Evolutionary conservation across 495 filamentous ascomycete genomes (phyloP).

Genomic region (Penicillium roqueforti): DNA sequence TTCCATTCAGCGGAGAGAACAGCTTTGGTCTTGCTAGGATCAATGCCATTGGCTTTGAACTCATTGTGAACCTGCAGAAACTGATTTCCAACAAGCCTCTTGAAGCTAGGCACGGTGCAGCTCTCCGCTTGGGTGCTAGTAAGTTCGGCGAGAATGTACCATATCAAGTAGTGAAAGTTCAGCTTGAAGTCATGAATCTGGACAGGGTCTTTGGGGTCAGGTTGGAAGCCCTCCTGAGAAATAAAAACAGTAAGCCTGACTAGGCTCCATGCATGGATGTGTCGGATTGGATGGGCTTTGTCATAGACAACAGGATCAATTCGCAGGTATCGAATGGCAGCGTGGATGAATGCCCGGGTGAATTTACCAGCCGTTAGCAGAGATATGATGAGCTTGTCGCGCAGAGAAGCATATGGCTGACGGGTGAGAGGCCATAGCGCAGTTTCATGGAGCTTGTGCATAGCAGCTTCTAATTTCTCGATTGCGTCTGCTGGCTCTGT

Average conservation of each 20-base stretch:
- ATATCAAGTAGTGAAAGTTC: conserved; percentile 35
- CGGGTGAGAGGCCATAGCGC: conserved; percentile 30
- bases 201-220: conserved; percentile 14
- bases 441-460: conserved; percentile 22
- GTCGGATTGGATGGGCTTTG: conserved; percentile 39
- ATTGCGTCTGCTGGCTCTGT: conserved; percentile 16
- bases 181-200: conserved; percentile 19
- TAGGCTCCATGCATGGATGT: conserved; percentile 42
- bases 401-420: conserved; percentile 40
- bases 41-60: conserved; percentile 28
- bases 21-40: conserved; percentile 25
- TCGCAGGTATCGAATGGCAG: conserved; percentile 32
- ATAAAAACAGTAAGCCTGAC: conserved; percentile 37
- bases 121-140: conserved; percentile 33
- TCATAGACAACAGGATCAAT: conserved; percentile 38
- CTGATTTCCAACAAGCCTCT: conserved; percentile 24
- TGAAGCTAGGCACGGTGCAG: conserved; percentile 37
- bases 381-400: conserved; percentile 37
- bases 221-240: conserved; percentile 27
- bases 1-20: conserved; percentile 32
- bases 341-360: conserved; percentile 35
- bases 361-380: conserved; percentile 29
- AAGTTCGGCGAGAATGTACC: conserved; percentile 39
- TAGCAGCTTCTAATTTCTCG: conserved; percentile 19
- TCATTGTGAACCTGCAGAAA: conserved; percentile 34